Conservation (phyloP, 1,284 basidiomycete species). For the Megacollybia platyphylla region DNA sequence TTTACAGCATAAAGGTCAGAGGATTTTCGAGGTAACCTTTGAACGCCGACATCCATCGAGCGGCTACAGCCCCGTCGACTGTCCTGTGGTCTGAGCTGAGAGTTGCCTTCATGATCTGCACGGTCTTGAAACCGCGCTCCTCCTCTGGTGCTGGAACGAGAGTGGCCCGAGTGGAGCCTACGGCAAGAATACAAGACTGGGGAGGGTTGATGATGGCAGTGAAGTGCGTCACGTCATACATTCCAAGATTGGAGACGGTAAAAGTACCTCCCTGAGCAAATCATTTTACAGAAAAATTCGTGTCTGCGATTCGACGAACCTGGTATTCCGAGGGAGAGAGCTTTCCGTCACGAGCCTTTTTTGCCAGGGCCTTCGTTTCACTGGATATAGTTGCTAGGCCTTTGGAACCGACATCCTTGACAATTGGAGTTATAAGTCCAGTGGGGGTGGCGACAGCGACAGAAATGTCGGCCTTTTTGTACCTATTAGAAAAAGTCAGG, state of each 20-base stretch:
- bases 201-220: constrained; percentile 99
- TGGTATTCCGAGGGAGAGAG: constrained; percentile 94
- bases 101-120: constrained; percentile 92
- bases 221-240: constrained; percentile 93
- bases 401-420: constrained; percentile 87
- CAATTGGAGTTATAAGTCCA: constrained; percentile 95
- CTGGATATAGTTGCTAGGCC: constrained; percentile 89
- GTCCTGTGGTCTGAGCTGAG: constrained; percentile 92
- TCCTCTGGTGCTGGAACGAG: constrained; percentile 83
- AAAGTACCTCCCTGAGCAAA: constrained; percentile 79
- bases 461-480: constrained; percentile 95
- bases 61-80: constrained; percentile 88
- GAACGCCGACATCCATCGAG: constrained; percentile 87
- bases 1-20: constrained; percentile 81
- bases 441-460: constrained; percentile 94
- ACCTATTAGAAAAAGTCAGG: constrained; percentile 31
- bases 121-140: constrained; percentile 88
- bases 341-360: constrained; percentile 95
- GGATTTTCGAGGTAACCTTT: constrained; percentile 98
- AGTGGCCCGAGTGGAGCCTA: constrained; percentile 81
- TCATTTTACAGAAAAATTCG: constrained; percentile 1
- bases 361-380: constrained; percentile 86
- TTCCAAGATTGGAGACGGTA: constrained; percentile 98
- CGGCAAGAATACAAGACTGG: constrained; percentile 94
- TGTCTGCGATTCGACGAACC: constrained; percentile 22